These are phyloP conservation scores for Salvia rosmarinus DNA, from an alignment of 257 asterid genomes.

Conservation along the genomic window DNA sequence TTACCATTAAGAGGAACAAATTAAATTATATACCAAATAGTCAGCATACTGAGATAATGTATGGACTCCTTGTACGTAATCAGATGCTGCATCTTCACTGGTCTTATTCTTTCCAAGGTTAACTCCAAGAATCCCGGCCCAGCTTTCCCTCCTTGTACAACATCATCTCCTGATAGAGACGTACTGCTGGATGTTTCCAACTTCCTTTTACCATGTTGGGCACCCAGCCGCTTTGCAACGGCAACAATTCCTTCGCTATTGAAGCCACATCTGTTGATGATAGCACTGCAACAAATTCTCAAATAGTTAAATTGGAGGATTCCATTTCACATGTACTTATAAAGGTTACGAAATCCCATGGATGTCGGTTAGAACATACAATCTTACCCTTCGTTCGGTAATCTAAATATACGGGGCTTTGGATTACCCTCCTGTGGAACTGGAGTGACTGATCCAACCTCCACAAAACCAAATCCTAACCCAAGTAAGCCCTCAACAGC, in stretches of 20 bases:
- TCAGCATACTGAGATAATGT: slow-evolving; percentile 97
- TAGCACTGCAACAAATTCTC: slow-evolving; percentile 65
- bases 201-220: slow-evolving; percentile 97
- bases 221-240: slow-evolving; percentile 92
- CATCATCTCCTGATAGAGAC: slow-evolving; percentile 72
- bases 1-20: not conserved
- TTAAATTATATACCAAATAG: slow-evolving; percentile 68
- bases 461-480: slow-evolving; percentile 95
- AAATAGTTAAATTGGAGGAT: slow-evolving; percentile 19
- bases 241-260: slow-evolving; percentile 98
- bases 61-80: slow-evolving; percentile 99
- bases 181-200: slow-evolving; percentile 78
- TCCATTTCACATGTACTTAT: not conserved
- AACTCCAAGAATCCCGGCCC: slow-evolving; percentile 98
- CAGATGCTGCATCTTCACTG: slow-evolving; percentile 95
- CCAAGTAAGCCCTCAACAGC: slow-evolving; percentile 97
- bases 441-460: slow-evolving; percentile 99
- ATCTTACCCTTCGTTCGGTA: slow-evolving; percentile 74
- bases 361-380: not conserved
- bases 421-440: slow-evolving; percentile 97
- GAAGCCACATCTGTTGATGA: slow-evolving; percentile 96
- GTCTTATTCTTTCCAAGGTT: slow-evolving; percentile 96
- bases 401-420: slow-evolving; percentile 95
- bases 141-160: slow-evolving; percentile 89
- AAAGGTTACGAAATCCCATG: slow-evolving; percentile 7